Evolutionary conservation across 1,284 basidiomycete species (phyloP).

Genomic region (Schizopora paradoxa): DNA sequence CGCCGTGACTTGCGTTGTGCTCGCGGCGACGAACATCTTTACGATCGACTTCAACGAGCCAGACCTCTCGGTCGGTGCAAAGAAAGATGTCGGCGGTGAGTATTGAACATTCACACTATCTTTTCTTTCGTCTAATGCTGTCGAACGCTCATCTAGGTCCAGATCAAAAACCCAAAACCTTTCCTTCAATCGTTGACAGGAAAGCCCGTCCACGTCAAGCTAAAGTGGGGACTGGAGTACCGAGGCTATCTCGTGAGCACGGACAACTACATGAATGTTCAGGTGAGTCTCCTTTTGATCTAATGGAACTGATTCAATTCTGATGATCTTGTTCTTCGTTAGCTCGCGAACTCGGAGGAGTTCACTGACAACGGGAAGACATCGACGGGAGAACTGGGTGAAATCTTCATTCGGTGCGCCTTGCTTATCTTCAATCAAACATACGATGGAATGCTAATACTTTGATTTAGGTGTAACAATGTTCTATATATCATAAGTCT

Average conservation of each 20-base stretch:
- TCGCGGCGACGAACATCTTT: background rate
- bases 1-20: slow-evolving; percentile 5
- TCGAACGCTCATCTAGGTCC: slow-evolving; percentile 46
- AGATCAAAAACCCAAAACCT: slow-evolving; percentile 97
- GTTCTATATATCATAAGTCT: slow-evolving; percentile 88
- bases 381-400: slow-evolving; percentile 94
- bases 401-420: slow-evolving; percentile 93
- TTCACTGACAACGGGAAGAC: slow-evolving; percentile 94
- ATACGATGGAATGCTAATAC: slow-evolving; percentile 10
- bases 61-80: background rate
- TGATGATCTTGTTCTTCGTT: slow-evolving; percentile 9
- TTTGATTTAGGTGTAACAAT: slow-evolving; percentile 68
- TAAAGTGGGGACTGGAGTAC: slow-evolving; percentile 99
- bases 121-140: background rate
- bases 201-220: slow-evolving; percentile 89
- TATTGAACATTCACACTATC: background rate
- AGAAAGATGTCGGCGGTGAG: background rate
- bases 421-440: slow-evolving; percentile 3
- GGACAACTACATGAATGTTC: slow-evolving; percentile 99
- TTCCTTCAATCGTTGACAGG: slow-evolving; percentile 98
- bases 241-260: slow-evolving; percentile 98
- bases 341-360: slow-evolving; percentile 98
- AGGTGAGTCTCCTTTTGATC: slow-evolving; percentile 49
- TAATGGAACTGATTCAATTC: slow-evolving; percentile 4
- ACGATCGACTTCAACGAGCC: background rate